Evolutionary conservation across 2,329 filamentous ascomycete species (phyloP), one percentile per base, ranked within the genome.

Genomic region (Arthroderma sp.): DNA sequence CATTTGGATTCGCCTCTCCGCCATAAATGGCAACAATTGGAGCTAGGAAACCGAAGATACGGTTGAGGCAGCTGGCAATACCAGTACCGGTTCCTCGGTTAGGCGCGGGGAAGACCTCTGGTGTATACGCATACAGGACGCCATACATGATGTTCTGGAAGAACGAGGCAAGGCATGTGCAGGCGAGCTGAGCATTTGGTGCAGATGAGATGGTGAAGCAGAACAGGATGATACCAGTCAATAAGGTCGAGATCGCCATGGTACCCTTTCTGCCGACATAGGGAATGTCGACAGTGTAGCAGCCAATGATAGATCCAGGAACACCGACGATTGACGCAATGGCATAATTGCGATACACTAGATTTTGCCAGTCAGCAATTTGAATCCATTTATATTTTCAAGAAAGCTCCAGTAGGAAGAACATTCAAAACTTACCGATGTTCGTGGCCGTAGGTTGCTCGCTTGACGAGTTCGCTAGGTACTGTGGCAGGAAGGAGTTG

Each of bases 401-500:
- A n/a, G n/a, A n/a, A 44, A 41, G n/a, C 3, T 7, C 29, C 43
- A 9, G n/a, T 3, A 5, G 6, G 43, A 36, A 7, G 31, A n/a
- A 33, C 7, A 15, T 27, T 27, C 1, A 10, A 22, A 38, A 48
- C 50, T 36, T 41, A 52, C 50, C 68, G 31, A 64, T 61, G 40
- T 61, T 57, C 11, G 61, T 59, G 8, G 64, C 57, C 28, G 64
- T 62, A 4, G 53, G 50, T 40, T 64, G 64, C 9, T 56, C 50
- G 5, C 53, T 56, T 7, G 67, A 67, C 28, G 76, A 73, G 45
- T 78, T 74, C 27, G 79, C 75, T 47, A 93, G 76, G 57, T 91
- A 91, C 53, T 91, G 83, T 0, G 86, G 86, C n/a, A 94, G 72
- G 64, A 93, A 93, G 43, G 83, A 82, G 61, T 91, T 91, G 73